phyloP scores from a whole-genome alignment of 2,329 filamentous ascomycete species.

The Aspergillus carbonarius region DNA sequence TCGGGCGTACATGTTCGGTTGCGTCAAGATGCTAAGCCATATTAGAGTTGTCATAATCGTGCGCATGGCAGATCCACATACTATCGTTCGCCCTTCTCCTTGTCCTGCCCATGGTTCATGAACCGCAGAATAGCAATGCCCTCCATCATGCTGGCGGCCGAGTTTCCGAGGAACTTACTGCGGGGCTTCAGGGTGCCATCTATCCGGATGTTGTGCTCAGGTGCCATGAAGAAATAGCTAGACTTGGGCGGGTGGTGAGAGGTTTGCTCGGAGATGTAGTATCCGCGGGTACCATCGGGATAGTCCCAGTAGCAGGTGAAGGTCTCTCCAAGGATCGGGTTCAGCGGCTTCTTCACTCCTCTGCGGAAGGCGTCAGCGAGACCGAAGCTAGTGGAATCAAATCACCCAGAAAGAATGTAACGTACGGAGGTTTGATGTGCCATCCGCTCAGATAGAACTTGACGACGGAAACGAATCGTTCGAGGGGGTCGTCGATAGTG shows the following conservation, averaged over 20 bases:
- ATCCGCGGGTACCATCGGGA: constrained; percentile 76
- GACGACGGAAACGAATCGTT: constrained; percentile 90
- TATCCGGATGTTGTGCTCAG: constrained; percentile 88
- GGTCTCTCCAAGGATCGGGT: constrained; percentile 91
- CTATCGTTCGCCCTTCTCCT: constrained; percentile 76
- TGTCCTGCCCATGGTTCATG: constrained; percentile 69
- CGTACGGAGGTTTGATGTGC: constrained; percentile 96
- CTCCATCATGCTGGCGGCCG: constrained; percentile 97
- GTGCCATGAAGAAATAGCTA: constrained; percentile 98
- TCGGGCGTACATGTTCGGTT: constrained; percentile 98
- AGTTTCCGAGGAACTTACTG: constrained; percentile 95
- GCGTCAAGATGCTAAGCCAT: constrained; percentile 72
- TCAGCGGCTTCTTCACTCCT: constrained; percentile 96
- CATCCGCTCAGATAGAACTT: constrained; percentile 98
- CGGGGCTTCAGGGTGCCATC: constrained; percentile 93
- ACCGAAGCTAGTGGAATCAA: constrained; percentile 2
- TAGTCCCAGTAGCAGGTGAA: constrained; percentile 97
- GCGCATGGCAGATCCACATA: constrained; percentile 50
- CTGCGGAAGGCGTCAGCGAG: constrained; percentile 46
- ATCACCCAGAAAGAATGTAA: constrained; percentile 18
- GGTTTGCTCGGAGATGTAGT: constrained; percentile 97
- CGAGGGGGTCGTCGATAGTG: constrained; percentile 79
- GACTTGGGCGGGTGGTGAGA: constrained; percentile 98
- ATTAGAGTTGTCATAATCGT: constrained; percentile 11
- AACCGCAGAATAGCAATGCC: constrained; percentile 85